phyloP scores from a whole-genome alignment of 345 rosid species.

The Heritiera fomes region DNA sequence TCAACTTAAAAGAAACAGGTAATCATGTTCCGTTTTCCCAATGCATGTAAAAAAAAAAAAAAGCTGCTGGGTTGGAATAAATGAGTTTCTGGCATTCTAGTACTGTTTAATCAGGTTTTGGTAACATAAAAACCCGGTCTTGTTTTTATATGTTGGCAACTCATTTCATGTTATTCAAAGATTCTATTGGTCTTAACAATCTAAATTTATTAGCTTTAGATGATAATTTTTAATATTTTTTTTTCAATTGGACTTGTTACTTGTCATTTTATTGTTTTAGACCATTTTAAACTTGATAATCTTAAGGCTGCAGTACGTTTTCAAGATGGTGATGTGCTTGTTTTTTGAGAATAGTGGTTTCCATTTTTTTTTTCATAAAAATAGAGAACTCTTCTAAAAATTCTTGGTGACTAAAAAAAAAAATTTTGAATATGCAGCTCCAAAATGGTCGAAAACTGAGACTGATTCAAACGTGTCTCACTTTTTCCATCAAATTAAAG shows the following conservation, averaged over 20 bases:
- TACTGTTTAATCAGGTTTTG: not conserved
- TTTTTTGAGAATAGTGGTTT: not conserved
- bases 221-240: not conserved
- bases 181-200: not conserved
- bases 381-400: not conserved
- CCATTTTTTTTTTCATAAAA: slow-evolving; percentile 8
- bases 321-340: not conserved
- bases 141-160: not conserved
- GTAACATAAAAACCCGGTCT: not conserved
- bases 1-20: not conserved
- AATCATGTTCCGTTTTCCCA: not conserved
- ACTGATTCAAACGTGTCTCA: not conserved
- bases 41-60: not conserved
- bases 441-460: not conserved
- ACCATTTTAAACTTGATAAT: not conserved
- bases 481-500: not conserved
- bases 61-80: not conserved
- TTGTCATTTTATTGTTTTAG: slow-evolving; percentile 18
- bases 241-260: not conserved
- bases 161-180: not conserved
- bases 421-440: slow-evolving; percentile 5
- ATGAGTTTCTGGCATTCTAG: not conserved
- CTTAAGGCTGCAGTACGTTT: not conserved
- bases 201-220: not conserved
- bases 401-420: not conserved